phyloP scores from a whole-genome alignment of 352 stramenopile species.

The Pythium folliculosum region DNA sequence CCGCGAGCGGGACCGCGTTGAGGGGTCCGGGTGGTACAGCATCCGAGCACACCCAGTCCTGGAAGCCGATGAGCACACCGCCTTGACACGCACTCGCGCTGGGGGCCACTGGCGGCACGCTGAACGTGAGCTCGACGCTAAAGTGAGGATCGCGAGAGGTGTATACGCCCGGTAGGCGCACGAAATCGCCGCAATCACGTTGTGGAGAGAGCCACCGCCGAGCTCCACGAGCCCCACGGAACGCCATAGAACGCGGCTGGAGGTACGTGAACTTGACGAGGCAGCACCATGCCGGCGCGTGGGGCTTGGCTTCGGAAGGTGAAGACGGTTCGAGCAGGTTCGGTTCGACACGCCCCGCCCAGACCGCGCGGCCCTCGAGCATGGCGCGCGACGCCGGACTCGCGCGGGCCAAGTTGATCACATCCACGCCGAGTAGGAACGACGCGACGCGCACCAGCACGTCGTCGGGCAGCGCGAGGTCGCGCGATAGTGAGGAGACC shows the following conservation, averaged over 20 bases:
- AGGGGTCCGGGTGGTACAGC: too few species aligned
- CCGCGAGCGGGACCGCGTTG: not conserved
- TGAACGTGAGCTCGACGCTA: not conserved
- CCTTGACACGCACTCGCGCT: not conserved
- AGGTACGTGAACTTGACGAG: not conserved
- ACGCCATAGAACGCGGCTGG: not conserved
- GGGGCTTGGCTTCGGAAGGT: not conserved
- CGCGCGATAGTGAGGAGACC: too few species aligned
- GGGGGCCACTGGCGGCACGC: not conserved
- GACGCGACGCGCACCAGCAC: not conserved
- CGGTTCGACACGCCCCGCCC: not conserved
- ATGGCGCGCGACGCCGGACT: not conserved
- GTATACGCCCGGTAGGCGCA: not conserved
- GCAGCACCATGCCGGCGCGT: not conserved
- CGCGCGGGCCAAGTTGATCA: not conserved
- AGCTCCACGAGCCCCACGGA: not conserved
- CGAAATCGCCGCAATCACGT: not conserved
- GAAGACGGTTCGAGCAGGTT: not conserved
- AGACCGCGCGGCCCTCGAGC: not conserved
- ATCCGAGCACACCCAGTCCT: not conserved
- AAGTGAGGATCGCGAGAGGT: too few species aligned
- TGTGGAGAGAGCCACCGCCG: not conserved
- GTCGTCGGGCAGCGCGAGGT: not conserved
- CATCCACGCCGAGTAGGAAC: conserved; percentile 4
- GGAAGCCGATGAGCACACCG: not conserved